Evolutionary conservation across 73 alveolate species (phyloP).

Genomic region (Halteria grandinella): DNA sequence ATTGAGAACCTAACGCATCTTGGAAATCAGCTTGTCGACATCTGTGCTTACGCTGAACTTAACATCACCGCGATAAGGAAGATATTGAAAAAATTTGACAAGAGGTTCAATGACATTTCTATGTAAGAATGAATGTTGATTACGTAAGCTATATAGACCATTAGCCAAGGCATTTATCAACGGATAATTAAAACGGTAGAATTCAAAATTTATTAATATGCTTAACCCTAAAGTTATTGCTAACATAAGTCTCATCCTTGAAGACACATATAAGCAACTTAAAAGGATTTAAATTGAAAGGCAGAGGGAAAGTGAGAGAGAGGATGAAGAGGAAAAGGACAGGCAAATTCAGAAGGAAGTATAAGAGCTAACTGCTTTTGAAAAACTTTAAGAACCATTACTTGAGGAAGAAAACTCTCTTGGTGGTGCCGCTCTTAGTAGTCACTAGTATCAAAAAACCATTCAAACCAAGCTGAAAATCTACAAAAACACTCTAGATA

Average conservation of each 20-base stretch:
- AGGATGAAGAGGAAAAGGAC: background rate
- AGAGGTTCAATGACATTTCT: conserved; percentile 21
- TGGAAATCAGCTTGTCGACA: conserved; percentile 41
- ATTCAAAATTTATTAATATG: conserved; percentile 2
- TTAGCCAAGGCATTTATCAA: conserved; percentile 11
- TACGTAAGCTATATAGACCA: conserved; percentile 21
- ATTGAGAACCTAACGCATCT: conserved; percentile 43
- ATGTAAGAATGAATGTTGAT: conserved; percentile 30
- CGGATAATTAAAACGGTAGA: background rate
- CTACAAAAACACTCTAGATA: conserved; percentile 45
- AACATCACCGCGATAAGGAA: conserved; percentile 60
- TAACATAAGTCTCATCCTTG: conserved; percentile 40
- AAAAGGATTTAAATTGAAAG: conserved; percentile 13
- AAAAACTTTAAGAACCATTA: conserved; percentile 5
- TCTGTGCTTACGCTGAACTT: conserved; percentile 36
- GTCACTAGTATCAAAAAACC: conserved; percentile 22
- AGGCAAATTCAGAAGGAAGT: conserved; percentile 1
- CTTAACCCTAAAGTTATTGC: conserved; percentile 19
- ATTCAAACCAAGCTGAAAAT: conserved; percentile 49
- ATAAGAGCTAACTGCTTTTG: conserved; percentile 1
- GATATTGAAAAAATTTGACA: conserved; percentile 54
- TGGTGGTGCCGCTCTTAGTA: background rate
- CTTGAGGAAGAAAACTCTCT: conserved; percentile 13
- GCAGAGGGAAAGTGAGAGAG: background rate
- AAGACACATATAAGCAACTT: conserved; percentile 29